Conservation (phyloP, 2,329 filamentous ascomycete genomes). For the Metarhizium rileyi region DNA sequence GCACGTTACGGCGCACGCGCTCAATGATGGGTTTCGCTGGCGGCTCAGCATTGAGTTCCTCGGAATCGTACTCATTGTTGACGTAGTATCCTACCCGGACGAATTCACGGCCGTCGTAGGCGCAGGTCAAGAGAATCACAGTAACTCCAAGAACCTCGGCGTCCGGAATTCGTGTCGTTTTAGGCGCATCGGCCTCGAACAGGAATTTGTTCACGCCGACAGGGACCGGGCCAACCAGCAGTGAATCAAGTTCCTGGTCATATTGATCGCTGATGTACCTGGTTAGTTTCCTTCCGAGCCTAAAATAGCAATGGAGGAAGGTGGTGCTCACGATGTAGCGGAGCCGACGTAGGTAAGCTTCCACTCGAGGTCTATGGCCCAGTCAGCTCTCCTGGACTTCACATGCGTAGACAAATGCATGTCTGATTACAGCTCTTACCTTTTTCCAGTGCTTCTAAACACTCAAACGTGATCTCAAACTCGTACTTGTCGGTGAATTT, state of each 20-base stretch:
- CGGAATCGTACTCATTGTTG: slow-evolving; percentile 96
- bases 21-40: slow-evolving; percentile 89
- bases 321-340: slow-evolving; percentile 72
- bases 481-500: slow-evolving; percentile 87
- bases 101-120: slow-evolving; percentile 94
- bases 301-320: slow-evolving; percentile 10
- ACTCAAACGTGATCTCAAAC: slow-evolving; percentile 99
- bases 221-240: slow-evolving; percentile 94
- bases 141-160: slow-evolving; percentile 96
- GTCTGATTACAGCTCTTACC: slow-evolving; percentile 42
- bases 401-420: background rate
- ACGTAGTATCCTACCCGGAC: slow-evolving; percentile 98
- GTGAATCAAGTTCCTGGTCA: slow-evolving; percentile 94
- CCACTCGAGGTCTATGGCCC: slow-evolving; percentile 79
- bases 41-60: slow-evolving; percentile 80
- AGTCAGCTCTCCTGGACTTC: background rate
- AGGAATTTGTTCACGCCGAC: slow-evolving; percentile 98
- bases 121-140: slow-evolving; percentile 90
- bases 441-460: slow-evolving; percentile 87
- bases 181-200: slow-evolving; percentile 89
- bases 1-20: slow-evolving; percentile 81
- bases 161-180: slow-evolving; percentile 82
- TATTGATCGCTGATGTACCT: slow-evolving; percentile 65
- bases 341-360: slow-evolving; percentile 98
- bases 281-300: slow-evolving; percentile 5